Conservation (phyloP, 768 basidiomycete species). For the Steccherinum ochraceum region DNA sequence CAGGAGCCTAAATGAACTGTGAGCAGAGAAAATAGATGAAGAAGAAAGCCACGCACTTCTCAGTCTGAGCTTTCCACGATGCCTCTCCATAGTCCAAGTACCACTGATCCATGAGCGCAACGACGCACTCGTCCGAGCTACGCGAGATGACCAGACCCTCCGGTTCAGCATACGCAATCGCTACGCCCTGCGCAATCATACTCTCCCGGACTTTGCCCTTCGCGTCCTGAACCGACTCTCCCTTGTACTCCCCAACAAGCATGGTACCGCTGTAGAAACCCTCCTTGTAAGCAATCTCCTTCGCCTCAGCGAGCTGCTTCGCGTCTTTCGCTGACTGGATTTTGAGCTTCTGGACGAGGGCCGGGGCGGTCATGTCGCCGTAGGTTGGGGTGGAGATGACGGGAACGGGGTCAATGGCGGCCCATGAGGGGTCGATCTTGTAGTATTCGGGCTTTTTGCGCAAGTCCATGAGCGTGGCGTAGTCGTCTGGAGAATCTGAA, state of each 20-base stretch:
- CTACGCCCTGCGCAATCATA: conserved; percentile 73
- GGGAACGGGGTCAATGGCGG: conserved; percentile 75
- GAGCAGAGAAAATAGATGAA: not conserved
- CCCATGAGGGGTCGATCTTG: conserved; percentile 89
- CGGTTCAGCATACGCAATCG: conserved; percentile 92
- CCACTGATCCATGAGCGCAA: conserved; percentile 99
- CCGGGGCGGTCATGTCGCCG: conserved; percentile 83
- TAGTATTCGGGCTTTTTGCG: conserved; percentile 97
- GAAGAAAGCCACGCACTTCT: conserved; percentile 48
- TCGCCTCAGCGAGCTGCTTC: conserved; percentile 92
- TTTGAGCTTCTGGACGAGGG: conserved; percentile 82
- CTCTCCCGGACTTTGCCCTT: conserved; percentile 82
- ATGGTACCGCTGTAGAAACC: conserved; percentile 95
- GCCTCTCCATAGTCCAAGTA: conserved; percentile 96
- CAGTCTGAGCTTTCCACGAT: conserved; percentile 80
- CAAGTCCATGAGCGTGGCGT: conserved; percentile 80
- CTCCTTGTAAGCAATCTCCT: conserved; percentile 97
- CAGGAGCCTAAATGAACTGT: conserved; percentile 47
- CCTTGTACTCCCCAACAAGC: conserved; percentile 88
- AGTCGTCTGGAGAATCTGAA: conserved; percentile 98
- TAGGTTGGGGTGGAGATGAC: conserved; percentile 89
- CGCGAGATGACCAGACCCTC: conserved; percentile 86
- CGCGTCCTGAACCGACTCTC: conserved; percentile 82
- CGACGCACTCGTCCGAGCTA: conserved; percentile 95
- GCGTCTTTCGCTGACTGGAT: conserved; percentile 93